These are phyloP conservation scores for Colletotrichum gloeosporioides DNA, from an alignment of 2,329 filamentous ascomycete species.

Conservation along the genomic window DNA sequence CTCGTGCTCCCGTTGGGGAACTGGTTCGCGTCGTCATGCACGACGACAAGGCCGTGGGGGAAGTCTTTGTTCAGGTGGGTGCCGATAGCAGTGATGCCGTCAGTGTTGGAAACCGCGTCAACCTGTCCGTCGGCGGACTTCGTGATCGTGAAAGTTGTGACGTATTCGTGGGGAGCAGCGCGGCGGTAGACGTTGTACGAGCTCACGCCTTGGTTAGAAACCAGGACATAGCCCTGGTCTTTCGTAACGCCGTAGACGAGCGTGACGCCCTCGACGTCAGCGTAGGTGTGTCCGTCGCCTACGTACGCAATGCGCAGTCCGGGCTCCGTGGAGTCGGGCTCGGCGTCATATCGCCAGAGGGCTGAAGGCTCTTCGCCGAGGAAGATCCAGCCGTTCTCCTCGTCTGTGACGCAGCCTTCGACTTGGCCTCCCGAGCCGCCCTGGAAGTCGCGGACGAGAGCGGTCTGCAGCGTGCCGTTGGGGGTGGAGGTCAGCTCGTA, in stretches of 20 bases:
- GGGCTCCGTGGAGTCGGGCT: constrained; percentile 45
- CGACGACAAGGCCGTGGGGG: constrained; percentile 50
- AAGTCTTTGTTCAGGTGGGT: constrained; percentile 45
- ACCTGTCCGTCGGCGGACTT: constrained; percentile 45
- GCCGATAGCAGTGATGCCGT: constrained; percentile 54
- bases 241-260: constrained; percentile 50
- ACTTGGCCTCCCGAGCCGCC: constrained; percentile 58
- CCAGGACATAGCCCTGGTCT: constrained; percentile 53
- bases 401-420: constrained; percentile 59
- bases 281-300: constrained; percentile 51
- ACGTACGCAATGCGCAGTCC: constrained; percentile 44
- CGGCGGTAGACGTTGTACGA: constrained; percentile 57
- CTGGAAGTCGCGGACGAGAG: constrained; percentile 55
- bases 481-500: constrained; percentile 50
- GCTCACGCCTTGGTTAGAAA: constrained; percentile 58
- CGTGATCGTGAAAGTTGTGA: constrained; percentile 53
- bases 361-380: constrained; percentile 57
- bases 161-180: constrained; percentile 51
- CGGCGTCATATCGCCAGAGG: constrained; percentile 57
- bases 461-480: constrained; percentile 47
- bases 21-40: constrained; percentile 60
- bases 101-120: constrained; percentile 59
- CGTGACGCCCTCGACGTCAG: constrained; percentile 60
- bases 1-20: constrained; percentile 49
- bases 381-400: constrained; percentile 55